These are phyloP conservation scores for Botrytis fragariae DNA, from an alignment of 2,329 filamentous ascomycete genomes.

Conservation along the genomic window DNA sequence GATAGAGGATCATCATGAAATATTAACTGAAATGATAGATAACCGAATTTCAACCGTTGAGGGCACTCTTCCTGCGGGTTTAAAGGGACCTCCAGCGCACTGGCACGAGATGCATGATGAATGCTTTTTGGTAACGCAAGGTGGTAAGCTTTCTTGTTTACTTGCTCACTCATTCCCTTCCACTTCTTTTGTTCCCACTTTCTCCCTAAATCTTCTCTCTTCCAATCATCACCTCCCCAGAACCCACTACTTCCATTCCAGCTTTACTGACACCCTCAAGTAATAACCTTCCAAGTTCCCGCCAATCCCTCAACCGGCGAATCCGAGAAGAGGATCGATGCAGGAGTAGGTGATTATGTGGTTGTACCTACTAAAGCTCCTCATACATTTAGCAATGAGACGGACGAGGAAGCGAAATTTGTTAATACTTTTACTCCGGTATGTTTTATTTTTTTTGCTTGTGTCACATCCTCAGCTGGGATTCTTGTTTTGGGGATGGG, in stretches of 20 bases:
- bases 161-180: neutral
- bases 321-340: neutral
- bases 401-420: slow-evolving; percentile 8
- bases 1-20: too few relatives aligned
- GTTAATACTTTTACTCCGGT: slow-evolving; percentile 17
- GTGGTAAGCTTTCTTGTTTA: neutral
- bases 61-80: slow-evolving; percentile 1
- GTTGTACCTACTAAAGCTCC: slow-evolving; percentile 12
- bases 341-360: slow-evolving; percentile 15
- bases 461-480: neutral
- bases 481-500: neutral
- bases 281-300: slow-evolving; percentile 1
- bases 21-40: too few relatives aligned
- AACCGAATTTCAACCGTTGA: slow-evolving; percentile 8
- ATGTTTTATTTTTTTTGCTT: neutral
- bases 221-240: neutral
- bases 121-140: slow-evolving; percentile 11
- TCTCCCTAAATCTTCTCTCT: too few relatives aligned
- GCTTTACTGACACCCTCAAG: neutral
- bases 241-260: neutral
- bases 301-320: neutral
- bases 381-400: slow-evolving; percentile 20
- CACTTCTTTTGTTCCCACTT: neutral
- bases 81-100: slow-evolving; percentile 2
- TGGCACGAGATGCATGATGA: slow-evolving; percentile 21